phyloP scores from a whole-genome alignment of 1,139 yeast species.

The Hansenula anomala region DNA sequence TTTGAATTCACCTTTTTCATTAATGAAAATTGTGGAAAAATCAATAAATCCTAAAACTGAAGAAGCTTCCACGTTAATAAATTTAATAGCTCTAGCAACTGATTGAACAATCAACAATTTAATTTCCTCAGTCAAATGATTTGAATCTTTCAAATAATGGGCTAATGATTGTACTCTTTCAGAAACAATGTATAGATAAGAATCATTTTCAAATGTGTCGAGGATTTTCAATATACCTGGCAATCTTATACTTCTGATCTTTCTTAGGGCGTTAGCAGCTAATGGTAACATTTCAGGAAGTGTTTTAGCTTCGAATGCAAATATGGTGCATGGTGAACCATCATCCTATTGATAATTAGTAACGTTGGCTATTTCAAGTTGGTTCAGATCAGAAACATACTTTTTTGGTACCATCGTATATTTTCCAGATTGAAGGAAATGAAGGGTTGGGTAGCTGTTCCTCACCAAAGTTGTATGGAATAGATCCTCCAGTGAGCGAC shows the following conservation, averaged over 20 bases:
- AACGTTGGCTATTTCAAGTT: too few relatives aligned
- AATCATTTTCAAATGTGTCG: constrained; percentile 61
- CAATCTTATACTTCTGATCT: constrained; percentile 61
- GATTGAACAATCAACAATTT: constrained; percentile 57
- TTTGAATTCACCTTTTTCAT: constrained; percentile 75
- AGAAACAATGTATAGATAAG: constrained; percentile 69
- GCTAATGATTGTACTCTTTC: constrained; percentile 69
- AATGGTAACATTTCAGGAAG: constrained; percentile 34
- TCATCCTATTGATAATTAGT: constrained; percentile 27
- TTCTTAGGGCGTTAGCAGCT: constrained; percentile 62
- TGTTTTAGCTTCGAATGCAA: constrained; percentile 51
- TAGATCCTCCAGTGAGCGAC: constrained; percentile 46
- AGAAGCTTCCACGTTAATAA: constrained; percentile 58
- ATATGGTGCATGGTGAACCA: constrained; percentile 43
- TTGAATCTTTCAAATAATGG: constrained; percentile 26
- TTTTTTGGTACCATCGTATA: constrained; percentile 35
- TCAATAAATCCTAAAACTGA: constrained; percentile 65
- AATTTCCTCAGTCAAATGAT: constrained; percentile 29
- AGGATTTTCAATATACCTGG: constrained; percentile 73
- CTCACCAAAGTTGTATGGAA: constrained; percentile 54
- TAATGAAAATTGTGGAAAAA: constrained; percentile 56
- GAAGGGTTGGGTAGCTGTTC: constrained; percentile 28
- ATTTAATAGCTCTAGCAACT: constrained; percentile 51
- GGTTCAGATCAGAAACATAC: constrained; percentile 13
- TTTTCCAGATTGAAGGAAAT: constrained; percentile 33